Evolutionary conservation across 345 rosid species (phyloP).

Genomic region (Salix purpurea): DNA sequence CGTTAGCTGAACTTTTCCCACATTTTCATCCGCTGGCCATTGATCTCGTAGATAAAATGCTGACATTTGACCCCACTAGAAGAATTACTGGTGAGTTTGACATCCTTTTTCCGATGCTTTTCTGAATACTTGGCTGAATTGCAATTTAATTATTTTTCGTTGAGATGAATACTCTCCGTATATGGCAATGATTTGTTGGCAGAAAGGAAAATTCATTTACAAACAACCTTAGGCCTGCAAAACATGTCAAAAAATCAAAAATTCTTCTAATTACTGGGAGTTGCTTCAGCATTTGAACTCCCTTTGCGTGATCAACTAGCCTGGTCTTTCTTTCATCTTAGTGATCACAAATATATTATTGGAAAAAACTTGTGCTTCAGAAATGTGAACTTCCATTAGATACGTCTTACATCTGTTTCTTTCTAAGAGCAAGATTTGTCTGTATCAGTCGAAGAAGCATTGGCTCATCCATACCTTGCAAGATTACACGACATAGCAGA

Average conservation of each 20-base stretch:
- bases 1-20: constrained; percentile 56
- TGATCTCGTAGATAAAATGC: constrained; percentile 82
- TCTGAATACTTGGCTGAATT: background rate
- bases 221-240: background rate
- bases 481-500: constrained; percentile 81
- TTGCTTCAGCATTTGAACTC: background rate
- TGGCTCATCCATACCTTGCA: constrained; percentile 79
- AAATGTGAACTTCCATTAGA: background rate
- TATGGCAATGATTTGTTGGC: background rate
- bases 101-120: background rate
- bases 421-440: constrained; percentile 4
- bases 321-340: background rate
- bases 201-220: background rate
- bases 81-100: constrained; percentile 79
- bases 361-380: background rate
- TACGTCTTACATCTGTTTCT: background rate
- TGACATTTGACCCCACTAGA: constrained; percentile 84
- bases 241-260: background rate
- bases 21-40: constrained; percentile 75
- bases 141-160: background rate
- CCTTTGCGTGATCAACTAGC: background rate
- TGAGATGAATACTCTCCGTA: background rate
- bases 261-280: background rate
- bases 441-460: constrained; percentile 82
- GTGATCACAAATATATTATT: background rate